phyloP scores from a whole-genome alignment of 1,139 yeast species.

The Yamadazyma spencermartinsiae region DNA sequence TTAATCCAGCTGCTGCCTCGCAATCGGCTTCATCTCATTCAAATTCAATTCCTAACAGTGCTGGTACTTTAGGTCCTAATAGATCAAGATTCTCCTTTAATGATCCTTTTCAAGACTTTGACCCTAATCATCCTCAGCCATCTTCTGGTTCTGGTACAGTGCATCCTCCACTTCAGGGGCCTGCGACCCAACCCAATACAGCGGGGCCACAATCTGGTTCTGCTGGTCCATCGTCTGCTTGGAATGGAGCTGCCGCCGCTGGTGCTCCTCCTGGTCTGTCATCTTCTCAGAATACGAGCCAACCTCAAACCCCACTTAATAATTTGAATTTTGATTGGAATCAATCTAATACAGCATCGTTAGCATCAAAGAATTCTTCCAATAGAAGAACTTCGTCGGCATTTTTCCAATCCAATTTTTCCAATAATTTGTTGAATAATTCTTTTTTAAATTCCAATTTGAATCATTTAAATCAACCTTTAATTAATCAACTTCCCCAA shows the following conservation, averaged over 20 bases:
- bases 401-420: slow-evolving; percentile 26
- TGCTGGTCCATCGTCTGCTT: slow-evolving; percentile 5
- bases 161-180: slow-evolving; percentile 8
- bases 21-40: slow-evolving; percentile 5
- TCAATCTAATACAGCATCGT: slow-evolving; percentile 18
- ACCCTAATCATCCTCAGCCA: slow-evolving; percentile 14
- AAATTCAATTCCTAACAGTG: slow-evolving; percentile 16
- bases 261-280: slow-evolving; percentile 20
- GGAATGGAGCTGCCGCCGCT: slow-evolving; percentile 13
- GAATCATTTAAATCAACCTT: slow-evolving; percentile 9
- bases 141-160: slow-evolving; percentile 1
- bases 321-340: slow-evolving; percentile 39
- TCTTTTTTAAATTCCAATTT: slow-evolving; percentile 10
- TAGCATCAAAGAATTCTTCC: slow-evolving; percentile 15
- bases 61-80: slow-evolving; percentile 7
- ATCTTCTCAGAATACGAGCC: slow-evolving; percentile 23
- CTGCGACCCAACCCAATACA: slow-evolving; percentile 12
- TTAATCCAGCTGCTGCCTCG: slow-evolving; percentile 11
- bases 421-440: slow-evolving; percentile 14
- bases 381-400: slow-evolving; percentile 35
- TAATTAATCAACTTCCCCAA: slow-evolving; percentile 10
- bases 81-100: slow-evolving; percentile 70
- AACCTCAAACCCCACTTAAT: slow-evolving; percentile 42
- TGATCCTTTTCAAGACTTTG: slow-evolving; percentile 50
- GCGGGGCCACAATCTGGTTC: slow-evolving; percentile 14